Evolutionary conservation across 768 basidiomycete species (phyloP), one percentile per base, ranked within the genome.

Genomic region (Agaricus subrufescens): DNA sequence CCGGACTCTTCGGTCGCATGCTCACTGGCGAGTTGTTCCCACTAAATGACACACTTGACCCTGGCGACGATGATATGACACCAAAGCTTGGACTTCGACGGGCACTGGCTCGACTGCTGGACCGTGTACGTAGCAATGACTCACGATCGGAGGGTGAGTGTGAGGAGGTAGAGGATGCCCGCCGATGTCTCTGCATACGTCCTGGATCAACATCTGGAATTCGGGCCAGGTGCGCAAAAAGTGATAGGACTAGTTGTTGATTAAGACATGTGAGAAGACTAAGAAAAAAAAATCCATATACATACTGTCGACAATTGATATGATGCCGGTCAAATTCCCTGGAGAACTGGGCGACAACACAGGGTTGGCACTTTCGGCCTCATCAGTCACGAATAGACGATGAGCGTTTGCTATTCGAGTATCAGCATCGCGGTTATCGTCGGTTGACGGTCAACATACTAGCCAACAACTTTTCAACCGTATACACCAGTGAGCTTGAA

Each of bases 271-370:
- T 26, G 23, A 25, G 44, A 2, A 7, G 37, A n/a, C 4, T 19
- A 19, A 19, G 5, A 37, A 19, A 11, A 37, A 5, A 37, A 29
- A 42, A 39, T 10, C 3, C 44, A 9, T 30, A 30, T 3, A 74
- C 84, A 57, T 63, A 92, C 91, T 84, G 65, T 93, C 91, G 25
- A 90, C 88, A 57, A 88, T 79, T 12, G 91, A 91, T 9, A 91
- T 86, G n/a, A 93, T 79, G 12, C 91, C 91, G 7, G 78, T 83
- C 6, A 89, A 74, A 61, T 78, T 79, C 43, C 78, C 77, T 4
- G 78, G 67, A 48, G 67, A 56, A 54, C 70, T 63, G 43, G 80
- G 66, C 25, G 79, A 69, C 54, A 75, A 59, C 9, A 79, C 62
- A 2, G 83, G 81, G 1, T 85, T 83, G 2, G 78, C 71, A 14